Evolutionary conservation across 768 basidiomycete species (phyloP).

Genomic region (Saitozyma sp.): DNA sequence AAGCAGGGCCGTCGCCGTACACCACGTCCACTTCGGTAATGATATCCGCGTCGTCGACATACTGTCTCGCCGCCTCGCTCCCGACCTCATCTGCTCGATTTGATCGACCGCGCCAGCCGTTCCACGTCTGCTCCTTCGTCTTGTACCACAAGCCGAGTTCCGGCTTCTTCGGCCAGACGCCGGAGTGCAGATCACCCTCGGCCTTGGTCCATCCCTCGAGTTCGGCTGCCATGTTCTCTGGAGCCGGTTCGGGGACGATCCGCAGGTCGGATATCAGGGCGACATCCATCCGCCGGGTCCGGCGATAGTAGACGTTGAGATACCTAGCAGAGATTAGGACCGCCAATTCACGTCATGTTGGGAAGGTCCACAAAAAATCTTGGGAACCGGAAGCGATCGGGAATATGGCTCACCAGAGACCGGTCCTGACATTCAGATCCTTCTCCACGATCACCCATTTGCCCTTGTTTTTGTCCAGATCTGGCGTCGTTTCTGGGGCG

Average conservation of each 20-base stretch:
- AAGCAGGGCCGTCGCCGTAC: constrained; percentile 78
- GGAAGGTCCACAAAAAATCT: too few relatives aligned
- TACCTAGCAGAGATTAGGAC: constrained; percentile 34
- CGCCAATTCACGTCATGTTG: too few relatives aligned
- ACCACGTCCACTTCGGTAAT: constrained; percentile 91
- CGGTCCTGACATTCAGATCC: constrained; percentile 70
- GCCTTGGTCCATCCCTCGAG: constrained; percentile 68
- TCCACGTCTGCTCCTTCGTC: constrained; percentile 56
- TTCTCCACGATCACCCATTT: constrained; percentile 87
- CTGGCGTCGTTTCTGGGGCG: constrained; percentile 65
- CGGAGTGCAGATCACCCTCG: constrained; percentile 64
- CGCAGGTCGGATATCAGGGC: constrained; percentile 73
- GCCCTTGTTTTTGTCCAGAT: constrained; percentile 65
- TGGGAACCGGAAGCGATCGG: neutral
- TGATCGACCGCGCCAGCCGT: constrained; percentile 2
- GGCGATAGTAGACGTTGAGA: constrained; percentile 75
- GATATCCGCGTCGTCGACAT: constrained; percentile 50
- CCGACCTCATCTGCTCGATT: neutral
- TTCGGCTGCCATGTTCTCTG: constrained; percentile 54
- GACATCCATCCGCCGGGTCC: constrained; percentile 78
- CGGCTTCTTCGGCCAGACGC: constrained; percentile 58
- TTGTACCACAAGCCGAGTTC: constrained; percentile 79
- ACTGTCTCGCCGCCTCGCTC: constrained; percentile 5
- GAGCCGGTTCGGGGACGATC: constrained; percentile 63
- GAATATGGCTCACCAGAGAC: constrained; percentile 57